A percentile compares a stretch with the other conserved stretches of the same genome.
Evolutionary conservation across 805 yeast genomes (phyloP).

Genomic region (Isabelozyma heimii): DNA sequence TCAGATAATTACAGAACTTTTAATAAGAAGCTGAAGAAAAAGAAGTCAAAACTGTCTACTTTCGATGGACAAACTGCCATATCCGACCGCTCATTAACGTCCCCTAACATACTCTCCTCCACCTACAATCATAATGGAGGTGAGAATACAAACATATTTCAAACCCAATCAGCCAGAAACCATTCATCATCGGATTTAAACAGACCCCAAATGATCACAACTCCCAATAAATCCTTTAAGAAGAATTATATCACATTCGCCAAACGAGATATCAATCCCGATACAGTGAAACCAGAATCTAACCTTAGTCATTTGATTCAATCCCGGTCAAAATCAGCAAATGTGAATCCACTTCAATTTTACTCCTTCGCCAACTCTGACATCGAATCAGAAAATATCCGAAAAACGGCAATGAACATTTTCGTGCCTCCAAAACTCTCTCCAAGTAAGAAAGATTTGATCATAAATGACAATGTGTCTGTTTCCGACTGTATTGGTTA

Average conservation of each 20-base stretch:
- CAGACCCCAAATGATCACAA: background rate
- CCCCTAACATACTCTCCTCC: background rate
- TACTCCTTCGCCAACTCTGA: conserved; percentile 37
- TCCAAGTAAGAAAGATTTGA: conserved; percentile 22
- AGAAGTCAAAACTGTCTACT: conserved; percentile 2
- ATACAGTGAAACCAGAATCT: background rate
- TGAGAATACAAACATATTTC: conserved; percentile 2
- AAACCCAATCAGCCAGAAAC: conserved; percentile 5
- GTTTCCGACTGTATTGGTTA: conserved; percentile 42
- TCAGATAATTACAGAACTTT: conserved; percentile 5
- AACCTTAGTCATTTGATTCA: conserved; percentile 39
- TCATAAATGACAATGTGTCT: conserved; percentile 23
- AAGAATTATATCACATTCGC: conserved; percentile 17
- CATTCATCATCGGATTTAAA: background rate
- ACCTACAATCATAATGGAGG: conserved; percentile 2
- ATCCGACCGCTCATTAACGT: background rate
- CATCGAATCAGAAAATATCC: conserved; percentile 8
- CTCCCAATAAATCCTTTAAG: conserved; percentile 3
- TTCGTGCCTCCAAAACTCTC: conserved; percentile 32
- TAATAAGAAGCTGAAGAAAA: conserved; percentile 10
- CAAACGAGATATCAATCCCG: conserved; percentile 5
- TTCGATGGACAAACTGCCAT: background rate
- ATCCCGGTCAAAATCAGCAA: conserved; percentile 28
- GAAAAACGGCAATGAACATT: conserved; percentile 14
- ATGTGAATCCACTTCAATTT: conserved; percentile 43